A percentile compares a stretch with the other conserved stretches of the same genome.
These are phyloP conservation scores for Gamsiella multidivaricata DNA, from an alignment of 192 early-diverging fungal species.

Conservation along the genomic window DNA sequence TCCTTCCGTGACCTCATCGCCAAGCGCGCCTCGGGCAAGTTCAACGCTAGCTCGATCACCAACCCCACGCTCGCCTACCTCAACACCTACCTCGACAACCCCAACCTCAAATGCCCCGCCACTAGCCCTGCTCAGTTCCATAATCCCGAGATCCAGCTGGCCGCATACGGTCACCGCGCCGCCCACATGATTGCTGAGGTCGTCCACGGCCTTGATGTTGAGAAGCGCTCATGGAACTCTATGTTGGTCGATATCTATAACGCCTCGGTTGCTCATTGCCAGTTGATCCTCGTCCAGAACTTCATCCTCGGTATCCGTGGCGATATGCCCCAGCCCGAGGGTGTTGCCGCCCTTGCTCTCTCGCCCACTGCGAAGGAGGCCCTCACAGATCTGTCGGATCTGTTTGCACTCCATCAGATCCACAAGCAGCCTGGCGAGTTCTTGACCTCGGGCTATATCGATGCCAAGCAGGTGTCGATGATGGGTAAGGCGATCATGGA, in stretches of 20 bases:
- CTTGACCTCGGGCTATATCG: constrained; percentile 66
- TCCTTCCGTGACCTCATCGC: constrained; percentile 68
- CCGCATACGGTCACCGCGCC: constrained; percentile 82
- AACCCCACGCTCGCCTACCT: constrained; percentile 57
- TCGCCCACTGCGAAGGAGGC: constrained; percentile 56
- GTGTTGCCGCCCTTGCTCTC: constrained; percentile 41
- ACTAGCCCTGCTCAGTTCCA: constrained; percentile 62
- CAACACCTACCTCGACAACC: constrained; percentile 64
- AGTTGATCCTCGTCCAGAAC: constrained; percentile 78
- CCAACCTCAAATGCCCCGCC: constrained; percentile 68
- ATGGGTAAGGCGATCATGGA: constrained; percentile 64
- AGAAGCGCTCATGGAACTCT: constrained; percentile 77
- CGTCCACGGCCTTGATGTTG: constrained; percentile 69
- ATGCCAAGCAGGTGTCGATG: constrained; percentile 58
- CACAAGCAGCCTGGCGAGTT: constrained; percentile 77
- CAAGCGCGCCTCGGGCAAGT: constrained; percentile 59
- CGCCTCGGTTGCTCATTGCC: constrained; percentile 81
- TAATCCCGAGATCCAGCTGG: constrained; percentile 70
- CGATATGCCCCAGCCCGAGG: constrained; percentile 52
- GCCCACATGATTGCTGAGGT: constrained; percentile 71
- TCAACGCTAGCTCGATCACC: constrained; percentile 55
- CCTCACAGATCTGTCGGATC: constrained; percentile 55
- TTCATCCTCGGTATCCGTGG: constrained; percentile 72
- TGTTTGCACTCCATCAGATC: constrained; percentile 74
- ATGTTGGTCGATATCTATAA: constrained; percentile 80